These are phyloP conservation scores for Vinca major DNA, from an alignment of 305 asterid species.

Conservation along the genomic window DNA sequence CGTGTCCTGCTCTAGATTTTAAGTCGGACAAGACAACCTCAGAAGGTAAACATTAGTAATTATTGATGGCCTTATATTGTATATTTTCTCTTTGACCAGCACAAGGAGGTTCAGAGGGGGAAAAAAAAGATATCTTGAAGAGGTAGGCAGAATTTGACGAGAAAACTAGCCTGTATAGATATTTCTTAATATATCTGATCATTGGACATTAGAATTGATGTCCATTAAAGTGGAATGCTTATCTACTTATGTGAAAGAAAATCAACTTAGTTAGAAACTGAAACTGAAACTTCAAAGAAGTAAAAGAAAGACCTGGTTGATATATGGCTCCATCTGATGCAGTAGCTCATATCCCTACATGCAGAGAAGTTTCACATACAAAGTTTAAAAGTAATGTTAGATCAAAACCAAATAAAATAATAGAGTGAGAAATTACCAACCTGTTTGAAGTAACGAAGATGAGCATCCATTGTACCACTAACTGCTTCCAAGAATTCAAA, in stretches of 20 bases:
- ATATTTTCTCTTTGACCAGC: neutral
- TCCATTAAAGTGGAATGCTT: no score
- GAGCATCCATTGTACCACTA: slow-evolving; percentile 98
- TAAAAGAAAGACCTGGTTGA: slow-evolving; percentile 68
- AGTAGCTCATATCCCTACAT: slow-evolving; percentile 90
- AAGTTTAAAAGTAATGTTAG: slow-evolving; percentile 17
- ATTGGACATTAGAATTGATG: no score
- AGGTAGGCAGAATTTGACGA: neutral
- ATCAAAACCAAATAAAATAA: slow-evolving; percentile 3
- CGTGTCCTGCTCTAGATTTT: neutral
- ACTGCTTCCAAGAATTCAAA: slow-evolving; percentile 98
- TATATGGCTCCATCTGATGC: slow-evolving; percentile 99
- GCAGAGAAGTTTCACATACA: slow-evolving; percentile 18
- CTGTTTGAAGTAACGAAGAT: slow-evolving; percentile 98
- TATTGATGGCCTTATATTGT: neutral
- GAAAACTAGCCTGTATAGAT: neutral
- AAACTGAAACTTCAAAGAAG: slow-evolving; percentile 18
- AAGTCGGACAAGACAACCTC: neutral
- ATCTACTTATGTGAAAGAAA: neutral
- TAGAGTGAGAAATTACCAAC: slow-evolving; percentile 27
- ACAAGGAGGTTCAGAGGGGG: neutral
- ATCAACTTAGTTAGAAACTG: neutral
- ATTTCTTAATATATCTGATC: neutral
- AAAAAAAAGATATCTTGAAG: neutral
- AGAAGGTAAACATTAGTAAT: neutral